Evolutionary conservation across 768 basidiomycete species (phyloP).

Genomic region (Lactifluus rugatus): DNA sequence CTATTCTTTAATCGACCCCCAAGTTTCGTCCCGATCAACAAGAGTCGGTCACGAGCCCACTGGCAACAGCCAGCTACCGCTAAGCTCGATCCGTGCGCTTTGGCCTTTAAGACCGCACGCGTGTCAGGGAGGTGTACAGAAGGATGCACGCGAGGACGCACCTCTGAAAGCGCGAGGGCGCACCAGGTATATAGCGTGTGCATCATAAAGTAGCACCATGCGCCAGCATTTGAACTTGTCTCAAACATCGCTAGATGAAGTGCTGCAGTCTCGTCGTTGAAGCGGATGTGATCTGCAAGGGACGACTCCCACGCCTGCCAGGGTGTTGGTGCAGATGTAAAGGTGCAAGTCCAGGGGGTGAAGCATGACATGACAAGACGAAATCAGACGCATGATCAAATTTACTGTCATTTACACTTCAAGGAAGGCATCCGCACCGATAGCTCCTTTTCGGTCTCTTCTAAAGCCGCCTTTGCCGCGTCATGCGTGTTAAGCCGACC

Average conservation of each 20-base stretch:
- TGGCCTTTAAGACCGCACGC: not conserved
- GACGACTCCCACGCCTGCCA: constrained; percentile 52
- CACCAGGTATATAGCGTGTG: constrained; percentile 66
- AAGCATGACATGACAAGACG: not conserved
- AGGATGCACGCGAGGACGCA: constrained; percentile 29
- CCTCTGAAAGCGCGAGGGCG: constrained; percentile 51
- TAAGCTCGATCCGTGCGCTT: not conserved
- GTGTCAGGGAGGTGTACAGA: not conserved
- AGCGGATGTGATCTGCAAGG: constrained; percentile 63
- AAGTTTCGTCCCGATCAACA: constrained; percentile 32
- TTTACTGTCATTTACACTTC: not conserved
- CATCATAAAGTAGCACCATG: constrained; percentile 74
- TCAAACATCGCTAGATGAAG: constrained; percentile 71
- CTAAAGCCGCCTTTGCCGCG: constrained; percentile 1
- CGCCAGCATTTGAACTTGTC: constrained; percentile 66
- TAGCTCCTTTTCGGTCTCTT: constrained; percentile 14
- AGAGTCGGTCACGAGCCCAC: constrained; percentile 33
- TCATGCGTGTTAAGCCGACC: not conserved
- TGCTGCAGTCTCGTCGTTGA: constrained; percentile 56
- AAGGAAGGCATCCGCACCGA: constrained; percentile 8
- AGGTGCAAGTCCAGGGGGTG: not conserved
- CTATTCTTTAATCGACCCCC: constrained; percentile 35
- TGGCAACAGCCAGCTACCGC: constrained; percentile 18
- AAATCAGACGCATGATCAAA: not conserved
- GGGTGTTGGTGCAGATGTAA: not conserved